Evolutionary conservation across 208 protist genomes (phyloP), one percentile per base, ranked within the genome.

Genomic region (Trypanosoma melophagium): DNA sequence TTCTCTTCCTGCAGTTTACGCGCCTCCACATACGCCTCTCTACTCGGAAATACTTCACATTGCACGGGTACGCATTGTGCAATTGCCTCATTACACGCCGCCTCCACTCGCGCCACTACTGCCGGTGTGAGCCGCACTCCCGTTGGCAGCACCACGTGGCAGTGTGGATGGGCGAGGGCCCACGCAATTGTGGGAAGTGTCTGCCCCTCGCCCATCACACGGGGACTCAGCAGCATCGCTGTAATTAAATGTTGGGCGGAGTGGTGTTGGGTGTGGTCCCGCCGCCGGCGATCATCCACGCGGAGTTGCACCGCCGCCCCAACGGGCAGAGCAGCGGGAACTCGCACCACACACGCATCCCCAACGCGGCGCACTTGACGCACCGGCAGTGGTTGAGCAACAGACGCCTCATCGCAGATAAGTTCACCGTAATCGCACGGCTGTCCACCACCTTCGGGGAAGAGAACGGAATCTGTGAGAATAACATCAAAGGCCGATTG

Each of bases 181-280:
- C 90, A 96, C 63, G 84, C 92, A 3, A 90, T 56, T 2, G 93
- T 97, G 13, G 80, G 74, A 14, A 94, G 65, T 35, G 28, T 1
- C 5, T 35, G 1, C 5, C 28, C 28, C 28, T 35, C n/a, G n/a
- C 70, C 53, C 62, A 88, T 60, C 40, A 81, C 80, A 38, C 81
- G 64, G 8, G 41, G 4, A 8, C 70, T 65, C 52, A 92, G 80
- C 28, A 95, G 79, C 0, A 96, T 62, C 5, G 92, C 87, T 0
- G 79, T 85, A 40, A 97, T 79, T 9, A 97, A 57, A 62, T 97
- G 94, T 68, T 97, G 94, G 0, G 79, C 90, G 9, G 90, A 93
- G 84, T 97, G 94, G 54, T 97, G 91, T 77, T 97, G 92, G 87
- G 95, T 96, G 83, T 97, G 92, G 47, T 97, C 92, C 0, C 89